These are phyloP conservation scores for Trichomonascaceae sp. DNA, from an alignment of 1,139 yeast species.

Conservation along the genomic window DNA sequence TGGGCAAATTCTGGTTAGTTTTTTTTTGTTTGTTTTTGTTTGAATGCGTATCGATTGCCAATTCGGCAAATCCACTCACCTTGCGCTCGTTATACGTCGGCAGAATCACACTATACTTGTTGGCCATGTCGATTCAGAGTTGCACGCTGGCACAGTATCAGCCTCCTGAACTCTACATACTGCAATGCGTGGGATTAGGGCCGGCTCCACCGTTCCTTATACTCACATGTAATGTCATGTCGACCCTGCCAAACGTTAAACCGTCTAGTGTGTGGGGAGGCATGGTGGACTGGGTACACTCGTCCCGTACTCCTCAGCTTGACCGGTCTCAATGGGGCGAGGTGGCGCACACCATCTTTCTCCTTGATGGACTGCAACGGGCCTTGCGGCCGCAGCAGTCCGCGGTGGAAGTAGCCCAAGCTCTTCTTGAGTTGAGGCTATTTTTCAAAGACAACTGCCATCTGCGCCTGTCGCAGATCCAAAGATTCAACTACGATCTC, in stretches of 20 bases:
- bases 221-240: too few relatives aligned
- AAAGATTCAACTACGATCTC: neutral
- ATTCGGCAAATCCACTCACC: constrained; percentile 17
- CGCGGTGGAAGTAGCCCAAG: neutral
- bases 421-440: neutral
- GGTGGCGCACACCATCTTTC: too few relatives aligned
- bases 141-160: too few relatives aligned
- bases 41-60: neutral
- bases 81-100: constrained; percentile 72
- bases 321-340: too few relatives aligned
- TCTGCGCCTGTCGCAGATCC: neutral
- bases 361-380: too few relatives aligned
- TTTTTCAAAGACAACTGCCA: neutral
- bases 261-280: too few relatives aligned
- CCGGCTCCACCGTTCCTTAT: too few relatives aligned
- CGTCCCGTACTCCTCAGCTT: neutral
- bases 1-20: constrained; percentile 40
- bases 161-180: too few relatives aligned
- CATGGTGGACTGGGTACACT: neutral
- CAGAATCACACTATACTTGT: constrained; percentile 62
- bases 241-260: too few relatives aligned
- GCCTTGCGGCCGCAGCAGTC: too few relatives aligned
- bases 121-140: too few relatives aligned
- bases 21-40: neutral
- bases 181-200: too few relatives aligned